Conservation (phyloP, 2,329 filamentous ascomycete genomes). For the Botrytis deweyae region DNA sequence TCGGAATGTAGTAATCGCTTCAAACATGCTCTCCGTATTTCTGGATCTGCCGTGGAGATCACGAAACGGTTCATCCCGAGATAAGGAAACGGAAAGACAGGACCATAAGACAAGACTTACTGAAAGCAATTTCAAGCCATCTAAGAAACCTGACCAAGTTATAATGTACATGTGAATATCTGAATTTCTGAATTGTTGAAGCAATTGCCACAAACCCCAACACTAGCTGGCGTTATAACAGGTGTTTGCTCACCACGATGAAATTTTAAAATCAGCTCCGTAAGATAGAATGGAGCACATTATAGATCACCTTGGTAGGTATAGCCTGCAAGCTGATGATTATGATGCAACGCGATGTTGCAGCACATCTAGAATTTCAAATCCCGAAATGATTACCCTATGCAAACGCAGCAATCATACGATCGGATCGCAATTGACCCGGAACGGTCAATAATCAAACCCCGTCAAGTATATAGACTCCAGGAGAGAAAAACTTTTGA, state of each 20-base stretch:
- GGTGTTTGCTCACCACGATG: neutral
- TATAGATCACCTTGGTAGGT: neutral
- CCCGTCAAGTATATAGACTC: neutral
- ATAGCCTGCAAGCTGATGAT: neutral
- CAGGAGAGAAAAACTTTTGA: neutral
- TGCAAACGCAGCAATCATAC: constrained; percentile 1
- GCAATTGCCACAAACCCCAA: neutral
- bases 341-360: neutral
- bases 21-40: neutral
- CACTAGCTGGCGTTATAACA: neutral
- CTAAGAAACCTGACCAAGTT: neutral
- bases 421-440: neutral
- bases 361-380: neutral
- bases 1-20: constrained; percentile 7
- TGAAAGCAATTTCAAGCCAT: neutral
- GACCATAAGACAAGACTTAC: neutral
- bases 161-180: neutral
- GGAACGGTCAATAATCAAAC: neutral
- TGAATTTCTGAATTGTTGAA: neutral
- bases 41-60: neutral
- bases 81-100: neutral
- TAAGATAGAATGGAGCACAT: neutral
- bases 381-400: constrained; percentile 3
- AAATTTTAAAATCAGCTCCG: neutral
- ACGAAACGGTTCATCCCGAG: neutral